A percentile compares a stretch with the other conserved stretches of the same genome.
Conservation (phyloP, 2,329 filamentous ascomycete genomes). For the Colletotrichum lini region DNA sequence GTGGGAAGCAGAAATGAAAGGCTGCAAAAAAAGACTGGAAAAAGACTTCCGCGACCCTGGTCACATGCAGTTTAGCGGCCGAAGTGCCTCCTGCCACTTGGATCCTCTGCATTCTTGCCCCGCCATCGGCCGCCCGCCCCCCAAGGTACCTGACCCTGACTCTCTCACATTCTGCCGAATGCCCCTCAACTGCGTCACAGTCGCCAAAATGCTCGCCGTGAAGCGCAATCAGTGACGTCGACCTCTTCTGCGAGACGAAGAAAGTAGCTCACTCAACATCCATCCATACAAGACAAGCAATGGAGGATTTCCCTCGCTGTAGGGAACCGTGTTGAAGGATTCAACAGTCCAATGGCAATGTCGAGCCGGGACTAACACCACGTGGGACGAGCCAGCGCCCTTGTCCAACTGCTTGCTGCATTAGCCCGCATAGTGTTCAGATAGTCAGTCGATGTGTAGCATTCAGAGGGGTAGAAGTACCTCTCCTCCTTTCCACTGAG, state of each 20-base stretch:
- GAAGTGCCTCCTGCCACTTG: constrained; percentile 9
- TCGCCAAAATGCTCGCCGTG: no score
- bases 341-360: neutral
- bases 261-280: neutral
- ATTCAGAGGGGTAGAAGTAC: constrained; percentile 13
- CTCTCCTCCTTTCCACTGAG: neutral
- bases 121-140: constrained; percentile 25
- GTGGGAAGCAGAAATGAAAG: no score
- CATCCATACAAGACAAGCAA: no score
- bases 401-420: constrained; percentile 3
- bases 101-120: constrained; percentile 30
- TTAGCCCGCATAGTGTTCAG: constrained; percentile 16
- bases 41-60: neutral
- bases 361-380: neutral
- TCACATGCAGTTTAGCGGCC: constrained; percentile 7
- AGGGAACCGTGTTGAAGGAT: constrained; percentile 5
- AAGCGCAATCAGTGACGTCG: constrained; percentile 14
- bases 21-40: neutral
- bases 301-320: neutral
- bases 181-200: constrained; percentile 23
- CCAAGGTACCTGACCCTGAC: neutral
- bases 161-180: constrained; percentile 7
- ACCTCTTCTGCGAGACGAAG: neutral
- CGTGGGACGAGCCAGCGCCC: constrained; percentile 16
- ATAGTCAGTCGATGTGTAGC: neutral